A percentile compares a stretch with the other conserved stretches of the same genome.
Evolutionary conservation across 208 protist species (phyloP).

Genomic region (Acanthamoeba comandoni): DNA sequence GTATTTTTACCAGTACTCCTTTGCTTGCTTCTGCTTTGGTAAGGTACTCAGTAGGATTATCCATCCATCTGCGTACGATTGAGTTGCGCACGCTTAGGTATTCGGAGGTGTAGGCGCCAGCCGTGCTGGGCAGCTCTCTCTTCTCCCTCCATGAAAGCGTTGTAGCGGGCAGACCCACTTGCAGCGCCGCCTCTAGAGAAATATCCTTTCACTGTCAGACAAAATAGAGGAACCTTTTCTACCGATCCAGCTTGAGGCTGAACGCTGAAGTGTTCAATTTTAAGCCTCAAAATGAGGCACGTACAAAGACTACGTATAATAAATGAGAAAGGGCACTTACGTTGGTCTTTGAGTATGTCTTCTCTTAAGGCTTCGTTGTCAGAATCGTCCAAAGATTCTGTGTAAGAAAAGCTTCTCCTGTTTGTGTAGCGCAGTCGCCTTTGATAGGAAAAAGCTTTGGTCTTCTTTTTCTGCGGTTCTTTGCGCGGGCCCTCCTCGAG

Average conservation of each 20-base stretch:
- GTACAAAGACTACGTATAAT: background rate
- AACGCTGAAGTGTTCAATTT: too few relatives aligned
- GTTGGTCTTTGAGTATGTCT: conserved; percentile 47
- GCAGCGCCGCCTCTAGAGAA: conserved; percentile 28
- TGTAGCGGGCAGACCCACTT: conserved; percentile 31
- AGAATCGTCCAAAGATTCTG: background rate
- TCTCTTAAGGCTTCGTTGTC: conserved; percentile 16
- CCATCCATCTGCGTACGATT: conserved; percentile 53
- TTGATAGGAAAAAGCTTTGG: conserved; percentile 33
- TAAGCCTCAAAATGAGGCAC: background rate
- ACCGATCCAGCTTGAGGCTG: too few relatives aligned
- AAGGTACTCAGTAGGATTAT: conserved; percentile 63
- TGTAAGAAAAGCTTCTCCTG: conserved; percentile 17
- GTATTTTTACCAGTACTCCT: conserved; percentile 52
- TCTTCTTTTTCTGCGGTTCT: conserved; percentile 13
- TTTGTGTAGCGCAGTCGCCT: conserved; percentile 41
- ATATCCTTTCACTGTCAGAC: too few relatives aligned
- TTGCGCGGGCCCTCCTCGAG: conserved; percentile 42
- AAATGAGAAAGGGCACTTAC: background rate
- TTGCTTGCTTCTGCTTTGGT: conserved; percentile 57
- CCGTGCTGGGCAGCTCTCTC: conserved; percentile 53
- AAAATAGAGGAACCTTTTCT: too few relatives aligned
- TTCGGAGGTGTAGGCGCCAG: background rate
- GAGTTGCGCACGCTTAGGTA: conserved; percentile 69
- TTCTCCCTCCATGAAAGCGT: conserved; percentile 59